These are phyloP conservation scores for Orbilia quercus DNA, from an alignment of 2,329 filamentous ascomycete genomes.

Conservation along the genomic window DNA sequence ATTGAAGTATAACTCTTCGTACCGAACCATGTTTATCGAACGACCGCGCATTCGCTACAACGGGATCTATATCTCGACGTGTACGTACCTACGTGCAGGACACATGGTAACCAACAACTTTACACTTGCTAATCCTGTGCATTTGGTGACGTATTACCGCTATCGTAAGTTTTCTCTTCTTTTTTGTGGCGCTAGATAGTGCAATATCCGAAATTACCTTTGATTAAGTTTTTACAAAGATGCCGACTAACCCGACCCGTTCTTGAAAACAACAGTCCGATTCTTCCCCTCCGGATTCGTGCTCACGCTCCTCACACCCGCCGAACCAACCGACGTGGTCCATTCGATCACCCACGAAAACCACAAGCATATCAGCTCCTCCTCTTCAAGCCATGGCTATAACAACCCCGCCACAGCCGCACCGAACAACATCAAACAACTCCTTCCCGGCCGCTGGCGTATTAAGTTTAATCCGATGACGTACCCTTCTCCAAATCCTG, in stretches of 20 bases:
- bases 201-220: not conserved
- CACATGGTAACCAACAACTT: slow-evolving; percentile 76
- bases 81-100: slow-evolving; percentile 91
- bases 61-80: slow-evolving; percentile 94
- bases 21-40: slow-evolving; percentile 56
- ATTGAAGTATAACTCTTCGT: slow-evolving; percentile 54
- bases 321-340: slow-evolving; percentile 86
- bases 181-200: not conserved
- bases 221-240: not conserved
- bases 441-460: slow-evolving; percentile 74
- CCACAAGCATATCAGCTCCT: slow-evolving; percentile 71
- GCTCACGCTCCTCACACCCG: slow-evolving; percentile 82
- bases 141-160: slow-evolving; percentile 97
- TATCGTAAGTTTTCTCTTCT: slow-evolving; percentile 67
- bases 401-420: slow-evolving; percentile 62
- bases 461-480: slow-evolving; percentile 67
- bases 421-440: slow-evolving; percentile 61
- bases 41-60: slow-evolving; percentile 87
- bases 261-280: slow-evolving; percentile 70
- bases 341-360: slow-evolving; percentile 73
- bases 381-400: slow-evolving; percentile 60
- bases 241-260: not conserved
- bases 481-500: slow-evolving; percentile 56
- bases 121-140: slow-evolving; percentile 83
- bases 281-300: slow-evolving; percentile 91